Evolutionary conservation across 2,329 filamentous ascomycete species (phyloP).

Genomic region (Fusarium robinianum): DNA sequence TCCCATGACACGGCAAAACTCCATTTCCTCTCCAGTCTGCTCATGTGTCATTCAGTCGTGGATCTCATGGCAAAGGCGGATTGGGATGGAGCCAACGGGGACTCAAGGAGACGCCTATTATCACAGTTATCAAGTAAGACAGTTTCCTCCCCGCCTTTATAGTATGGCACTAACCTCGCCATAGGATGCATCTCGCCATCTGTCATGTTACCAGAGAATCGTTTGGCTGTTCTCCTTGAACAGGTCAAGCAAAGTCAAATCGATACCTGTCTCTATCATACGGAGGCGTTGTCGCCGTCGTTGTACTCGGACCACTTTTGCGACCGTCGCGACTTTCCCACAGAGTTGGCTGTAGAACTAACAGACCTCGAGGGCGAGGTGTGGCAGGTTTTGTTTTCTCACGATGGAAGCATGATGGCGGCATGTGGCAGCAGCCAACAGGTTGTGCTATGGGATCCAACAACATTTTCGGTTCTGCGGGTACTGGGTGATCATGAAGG

Average conservation of each 20-base stretch:
- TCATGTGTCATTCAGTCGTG: conserved; percentile 83
- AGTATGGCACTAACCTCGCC: conserved; percentile 6
- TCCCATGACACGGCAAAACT: conserved; percentile 77
- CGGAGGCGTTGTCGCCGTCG: conserved; percentile 75
- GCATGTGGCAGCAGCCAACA: conserved; percentile 77
- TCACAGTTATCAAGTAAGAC: conserved; percentile 80
- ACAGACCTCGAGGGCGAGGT: conserved; percentile 79
- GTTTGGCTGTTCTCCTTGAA: conserved; percentile 78
- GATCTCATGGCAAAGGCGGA: conserved; percentile 76
- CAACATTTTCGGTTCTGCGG: conserved; percentile 67
- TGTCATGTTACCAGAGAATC: conserved; percentile 94
- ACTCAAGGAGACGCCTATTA: conserved; percentile 74
- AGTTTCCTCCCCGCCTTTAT: neutral
- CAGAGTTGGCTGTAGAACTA: conserved; percentile 71
- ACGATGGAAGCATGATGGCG: conserved; percentile 80
- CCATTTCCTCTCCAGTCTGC: conserved; percentile 81
- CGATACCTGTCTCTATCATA: conserved; percentile 84
- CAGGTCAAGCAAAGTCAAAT: conserved; percentile 87
- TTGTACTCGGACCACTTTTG: conserved; percentile 89
- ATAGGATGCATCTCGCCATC: conserved; percentile 89
- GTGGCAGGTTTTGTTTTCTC: conserved; percentile 90
- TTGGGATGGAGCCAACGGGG: conserved; percentile 81
- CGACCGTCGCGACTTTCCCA: conserved; percentile 78
- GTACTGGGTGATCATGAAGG: conserved; percentile 67
- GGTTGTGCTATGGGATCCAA: conserved; percentile 82